A percentile compares a stretch with the other conserved stretches of the same genome.
phyloP scores from a whole-genome alignment of 257 asterid species.

The Solanum piurae region DNA sequence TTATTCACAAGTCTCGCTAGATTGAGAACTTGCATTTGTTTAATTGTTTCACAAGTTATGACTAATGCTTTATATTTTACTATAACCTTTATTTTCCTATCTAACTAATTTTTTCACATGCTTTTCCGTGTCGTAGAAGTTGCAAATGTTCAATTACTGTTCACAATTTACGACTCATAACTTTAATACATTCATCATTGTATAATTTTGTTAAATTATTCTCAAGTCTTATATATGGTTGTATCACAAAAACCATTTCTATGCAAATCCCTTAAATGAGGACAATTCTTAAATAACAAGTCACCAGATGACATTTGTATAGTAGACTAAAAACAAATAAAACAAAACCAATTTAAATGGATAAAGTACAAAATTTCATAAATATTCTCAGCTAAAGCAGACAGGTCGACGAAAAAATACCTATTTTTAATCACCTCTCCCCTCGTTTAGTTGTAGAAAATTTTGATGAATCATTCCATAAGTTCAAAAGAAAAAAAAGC shows the following conservation, averaged over 20 bases:
- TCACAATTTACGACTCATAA: background rate
- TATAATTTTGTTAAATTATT: no score
- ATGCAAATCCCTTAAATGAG: background rate
- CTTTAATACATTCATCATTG: background rate
- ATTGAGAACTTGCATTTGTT: background rate
- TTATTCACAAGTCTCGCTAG: background rate
- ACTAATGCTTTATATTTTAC: no score
- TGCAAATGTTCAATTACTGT: background rate
- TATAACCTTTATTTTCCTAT: no score
- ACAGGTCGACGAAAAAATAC: rapidly evolving
- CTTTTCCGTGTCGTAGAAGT: background rate
- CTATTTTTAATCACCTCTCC: rapidly evolving
- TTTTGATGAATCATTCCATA: background rate
- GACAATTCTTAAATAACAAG: background rate
- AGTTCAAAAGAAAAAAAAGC: background rate
- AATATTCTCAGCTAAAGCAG: no score
- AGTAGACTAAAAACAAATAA: no score
- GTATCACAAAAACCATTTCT: background rate
- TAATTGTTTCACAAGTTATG: no score
- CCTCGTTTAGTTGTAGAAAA: background rate
- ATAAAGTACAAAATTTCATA: no score
- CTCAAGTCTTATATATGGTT: background rate
- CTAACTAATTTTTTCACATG: background rate
- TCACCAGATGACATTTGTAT: background rate
- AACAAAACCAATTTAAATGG: no score